Evolutionary conservation across 1,284 basidiomycete species (phyloP).

Genomic region (Cryptococcus hybrid): DNA sequence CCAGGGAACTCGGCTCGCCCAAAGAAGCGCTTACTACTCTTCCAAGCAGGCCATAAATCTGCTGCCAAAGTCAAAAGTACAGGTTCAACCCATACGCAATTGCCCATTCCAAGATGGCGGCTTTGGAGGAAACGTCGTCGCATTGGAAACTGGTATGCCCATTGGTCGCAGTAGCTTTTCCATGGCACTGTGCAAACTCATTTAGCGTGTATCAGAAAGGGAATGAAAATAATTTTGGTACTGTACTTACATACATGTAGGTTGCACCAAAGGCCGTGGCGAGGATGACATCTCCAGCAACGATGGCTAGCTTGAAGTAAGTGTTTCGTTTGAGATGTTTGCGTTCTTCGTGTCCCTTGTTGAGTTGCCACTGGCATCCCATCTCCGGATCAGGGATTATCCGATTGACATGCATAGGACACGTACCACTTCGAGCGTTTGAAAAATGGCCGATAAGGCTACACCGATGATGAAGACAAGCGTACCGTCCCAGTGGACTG

Average conservation of each 20-base stretch:
- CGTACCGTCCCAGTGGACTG: constrained; percentile 54
- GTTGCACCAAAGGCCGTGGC: constrained; percentile 53
- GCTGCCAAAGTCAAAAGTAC: constrained; percentile 43
- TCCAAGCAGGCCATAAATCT: constrained; percentile 43
- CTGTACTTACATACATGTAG: constrained; percentile 42
- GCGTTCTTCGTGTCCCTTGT: constrained; percentile 51
- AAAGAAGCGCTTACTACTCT: constrained; percentile 31
- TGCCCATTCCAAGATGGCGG: constrained; percentile 52
- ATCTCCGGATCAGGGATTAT: too few relatives aligned
- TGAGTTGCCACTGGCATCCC: constrained; percentile 37
- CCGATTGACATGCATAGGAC: neutral
- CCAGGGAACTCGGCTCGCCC: too few relatives aligned
- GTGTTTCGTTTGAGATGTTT: constrained; percentile 52
- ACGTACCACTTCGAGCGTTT: constrained; percentile 51
- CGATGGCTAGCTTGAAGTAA: constrained; percentile 51
- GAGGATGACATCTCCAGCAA: constrained; percentile 46
- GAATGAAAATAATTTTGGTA: too few relatives aligned
- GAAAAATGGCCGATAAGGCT: constrained; percentile 53
- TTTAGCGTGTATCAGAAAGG: neutral
- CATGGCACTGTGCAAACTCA: constrained; percentile 26
- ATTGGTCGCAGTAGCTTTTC: constrained; percentile 13
- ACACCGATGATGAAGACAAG: constrained; percentile 53
- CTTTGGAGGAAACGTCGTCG: constrained; percentile 49
- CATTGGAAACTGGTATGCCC: constrained; percentile 33
- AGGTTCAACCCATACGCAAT: constrained; percentile 50